phyloP scores from a whole-genome alignment of 78 protist species.

The Emiliania huxleyi region DNA sequence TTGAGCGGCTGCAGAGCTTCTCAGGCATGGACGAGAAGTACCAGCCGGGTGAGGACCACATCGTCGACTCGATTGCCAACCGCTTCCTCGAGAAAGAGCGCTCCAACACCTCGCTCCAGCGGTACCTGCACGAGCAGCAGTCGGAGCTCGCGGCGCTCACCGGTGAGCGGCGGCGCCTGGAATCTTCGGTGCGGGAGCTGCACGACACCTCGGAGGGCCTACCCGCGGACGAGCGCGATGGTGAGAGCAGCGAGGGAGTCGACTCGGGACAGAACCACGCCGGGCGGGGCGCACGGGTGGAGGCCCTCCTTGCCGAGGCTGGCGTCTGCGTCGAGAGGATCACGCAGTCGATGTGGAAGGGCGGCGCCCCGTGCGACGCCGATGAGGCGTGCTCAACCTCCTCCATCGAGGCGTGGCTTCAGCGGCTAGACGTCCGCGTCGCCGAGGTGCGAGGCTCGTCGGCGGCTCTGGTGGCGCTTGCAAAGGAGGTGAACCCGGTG shows the following conservation, averaged over 20 bases:
- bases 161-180: neutral
- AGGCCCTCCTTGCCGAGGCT: neutral
- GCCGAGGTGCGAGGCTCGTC: neutral
- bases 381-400: neutral
- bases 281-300: neutral
- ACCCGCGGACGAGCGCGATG: neutral
- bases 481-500: neutral
- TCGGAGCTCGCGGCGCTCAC: neutral
- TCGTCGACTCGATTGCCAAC: neutral
- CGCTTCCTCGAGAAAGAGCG: neutral
- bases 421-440: neutral
- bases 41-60: neutral
- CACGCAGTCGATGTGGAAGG: neutral
- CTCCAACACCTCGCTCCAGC: neutral
- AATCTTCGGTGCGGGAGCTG: neutral
- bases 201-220: neutral
- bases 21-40: neutral
- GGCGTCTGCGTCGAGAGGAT: neutral
- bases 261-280: too few relatives aligned
- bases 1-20: neutral
- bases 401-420: neutral
- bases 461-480: neutral
- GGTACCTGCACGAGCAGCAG: slow-evolving; percentile 4
- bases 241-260: too few relatives aligned
- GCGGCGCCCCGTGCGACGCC: neutral